Conservation (phyloP, 106 monocot genomes). For the Cymbidium sinense region DNA sequence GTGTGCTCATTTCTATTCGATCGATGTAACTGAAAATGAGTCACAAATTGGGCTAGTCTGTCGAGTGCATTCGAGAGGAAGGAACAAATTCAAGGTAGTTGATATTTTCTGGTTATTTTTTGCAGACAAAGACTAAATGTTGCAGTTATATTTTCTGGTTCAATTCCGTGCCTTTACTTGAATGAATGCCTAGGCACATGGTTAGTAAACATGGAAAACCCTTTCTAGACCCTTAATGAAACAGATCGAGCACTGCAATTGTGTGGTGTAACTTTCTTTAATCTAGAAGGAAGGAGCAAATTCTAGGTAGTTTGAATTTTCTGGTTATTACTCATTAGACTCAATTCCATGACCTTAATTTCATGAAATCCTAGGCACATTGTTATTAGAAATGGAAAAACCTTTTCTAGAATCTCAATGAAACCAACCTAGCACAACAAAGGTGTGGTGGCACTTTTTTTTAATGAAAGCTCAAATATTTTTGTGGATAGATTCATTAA, state of each 20-base stretch:
- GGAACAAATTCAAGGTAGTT: constrained; percentile 94
- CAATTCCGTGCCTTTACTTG: neutral
- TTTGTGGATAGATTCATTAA: neutral
- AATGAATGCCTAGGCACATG: neutral
- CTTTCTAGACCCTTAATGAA: too few species aligned
- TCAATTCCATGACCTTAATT: neutral
- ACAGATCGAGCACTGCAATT: too few species aligned
- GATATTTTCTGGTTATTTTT: neutral
- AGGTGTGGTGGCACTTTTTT: neutral
- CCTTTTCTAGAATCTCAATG: neutral
- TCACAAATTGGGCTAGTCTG: constrained; percentile 75
- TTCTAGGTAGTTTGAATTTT: constrained; percentile 53
- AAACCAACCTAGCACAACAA: neutral
- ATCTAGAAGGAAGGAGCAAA: constrained; percentile 80
- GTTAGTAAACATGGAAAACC: neutral
- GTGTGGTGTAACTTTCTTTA: too few species aligned
- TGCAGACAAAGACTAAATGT: neutral
- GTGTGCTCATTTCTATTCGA: constrained; percentile 91
- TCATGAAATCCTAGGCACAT: neutral
- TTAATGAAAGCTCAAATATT: neutral
- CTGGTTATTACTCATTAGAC: neutral
- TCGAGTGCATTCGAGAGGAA: constrained; percentile 80
- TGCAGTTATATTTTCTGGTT: neutral
- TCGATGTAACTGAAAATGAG: constrained; percentile 74
- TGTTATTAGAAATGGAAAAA: neutral